Conservation (phyloP, 805 yeast genomes). For the Hyphopichia homilentoma region DNA sequence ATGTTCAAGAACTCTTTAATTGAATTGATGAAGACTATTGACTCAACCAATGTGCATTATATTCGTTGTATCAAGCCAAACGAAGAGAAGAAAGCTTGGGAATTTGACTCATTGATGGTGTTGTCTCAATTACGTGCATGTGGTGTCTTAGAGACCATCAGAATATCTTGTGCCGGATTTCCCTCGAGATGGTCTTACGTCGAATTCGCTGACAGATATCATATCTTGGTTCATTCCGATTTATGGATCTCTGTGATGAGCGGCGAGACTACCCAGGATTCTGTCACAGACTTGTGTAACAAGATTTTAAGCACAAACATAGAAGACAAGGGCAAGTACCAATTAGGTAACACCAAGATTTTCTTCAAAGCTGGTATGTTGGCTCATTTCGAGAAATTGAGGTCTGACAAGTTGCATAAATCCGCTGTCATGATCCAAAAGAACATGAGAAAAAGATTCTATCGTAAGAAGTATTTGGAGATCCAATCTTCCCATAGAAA, state of each 20-base stretch:
- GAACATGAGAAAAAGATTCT: slow-evolving; percentile 61
- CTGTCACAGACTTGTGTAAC: slow-evolving; percentile 62
- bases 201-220: slow-evolving; percentile 88
- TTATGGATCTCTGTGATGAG: slow-evolving; percentile 62
- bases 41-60: slow-evolving; percentile 93
- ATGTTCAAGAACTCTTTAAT: slow-evolving; percentile 89
- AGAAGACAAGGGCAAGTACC: slow-evolving; percentile 67
- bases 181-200: slow-evolving; percentile 95
- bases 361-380: slow-evolving; percentile 96
- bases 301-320: slow-evolving; percentile 63
- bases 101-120: slow-evolving; percentile 92
- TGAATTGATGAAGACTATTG: slow-evolving; percentile 88
- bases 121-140: slow-evolving; percentile 94
- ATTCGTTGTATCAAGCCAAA: slow-evolving; percentile 97
- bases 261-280: slow-evolving; percentile 47
- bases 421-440: slow-evolving; percentile 87
- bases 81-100: slow-evolving; percentile 93
- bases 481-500: slow-evolving; percentile 50
- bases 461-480: slow-evolving; percentile 57
- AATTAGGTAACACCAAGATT: slow-evolving; percentile 88
- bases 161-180: slow-evolving; percentile 97
- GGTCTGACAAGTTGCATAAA: slow-evolving; percentile 70
- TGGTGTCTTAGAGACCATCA: slow-evolving; percentile 95
- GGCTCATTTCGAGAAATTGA: slow-evolving; percentile 82
- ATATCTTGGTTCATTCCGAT: slow-evolving; percentile 70